Evolutionary conservation across 2,329 filamentous ascomycete genomes (phyloP), one percentile per base, ranked within the genome.

Genomic region (Sporothrix pseudoabietina): DNA sequence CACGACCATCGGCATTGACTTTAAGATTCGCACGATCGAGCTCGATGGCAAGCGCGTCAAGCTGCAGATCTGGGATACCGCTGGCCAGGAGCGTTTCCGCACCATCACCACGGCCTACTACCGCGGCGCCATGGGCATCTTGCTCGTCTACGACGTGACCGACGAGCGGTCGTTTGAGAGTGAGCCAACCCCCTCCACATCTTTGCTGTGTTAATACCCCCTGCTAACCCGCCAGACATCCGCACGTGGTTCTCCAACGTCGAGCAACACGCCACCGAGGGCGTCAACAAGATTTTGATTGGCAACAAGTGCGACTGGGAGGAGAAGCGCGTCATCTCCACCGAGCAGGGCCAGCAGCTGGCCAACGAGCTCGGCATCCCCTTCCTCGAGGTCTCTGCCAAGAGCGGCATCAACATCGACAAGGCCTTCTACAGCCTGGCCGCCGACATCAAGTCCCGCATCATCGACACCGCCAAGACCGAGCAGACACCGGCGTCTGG

Each of bases 301-400:
- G 96, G 96, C 82, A 99, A 99, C 89, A 99, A 99, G 86, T 99
- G 96, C 85, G 96, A 99, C 84, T 98, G 96, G 96, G 96, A 98
- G 84, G 96, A 99, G 85, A 98, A 98, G 88, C 92, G 96, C 78
- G 94, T 93, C 72, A 92, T 99, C 57, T 94, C 93, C 69, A 97
- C 92, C 74, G 94, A 98, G 82, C 92, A 94, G 80, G 96, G 96
- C 78, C 94, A 99, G 83, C 91, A 91, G 77, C 89, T 99, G 73
- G 96, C 96, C 74, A 92, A 97, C 84, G 96, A 98, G 84, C 91
- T 99, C 75, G 94, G 94, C 80, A 97, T 99, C 77, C 95, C 96
- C 26, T 99, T 99, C 87, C 92, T 99, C 82, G 96, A 99, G 83
- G 96, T 99, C 76, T 97, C 94, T 22, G 96, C 96, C 77, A 99